Percentiles rank a stretch among this genome's conserved stretches.
These are phyloP conservation scores for Aureobasidium sp. DNA, from an alignment of 2,329 filamentous ascomycete species.

Conservation along the genomic window DNA sequence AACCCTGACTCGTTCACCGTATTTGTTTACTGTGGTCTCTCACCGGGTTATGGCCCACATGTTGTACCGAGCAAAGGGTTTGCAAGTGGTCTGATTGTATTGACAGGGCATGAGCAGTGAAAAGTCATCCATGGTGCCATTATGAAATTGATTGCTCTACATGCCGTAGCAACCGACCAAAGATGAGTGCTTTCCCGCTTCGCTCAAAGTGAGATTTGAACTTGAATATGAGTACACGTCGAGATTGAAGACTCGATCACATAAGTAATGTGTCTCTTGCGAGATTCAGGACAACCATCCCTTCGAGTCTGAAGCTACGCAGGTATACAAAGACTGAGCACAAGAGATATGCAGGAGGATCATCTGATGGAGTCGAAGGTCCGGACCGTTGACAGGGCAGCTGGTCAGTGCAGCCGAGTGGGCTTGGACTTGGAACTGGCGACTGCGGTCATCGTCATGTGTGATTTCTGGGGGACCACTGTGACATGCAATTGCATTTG, in stretches of 20 bases:
- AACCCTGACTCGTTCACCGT: not conserved
- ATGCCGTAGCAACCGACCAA: slow-evolving; percentile 3
- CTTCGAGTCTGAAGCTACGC: too few species aligned
- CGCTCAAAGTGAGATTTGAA: not conserved
- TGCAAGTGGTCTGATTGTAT: not conserved
- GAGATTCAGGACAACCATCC: too few species aligned
- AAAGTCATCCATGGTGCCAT: not conserved
- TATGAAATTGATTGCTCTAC: not conserved
- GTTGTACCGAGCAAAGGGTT: not conserved
- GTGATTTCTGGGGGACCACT: not conserved
- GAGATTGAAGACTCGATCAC: too few species aligned
- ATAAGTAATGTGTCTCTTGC: too few species aligned
- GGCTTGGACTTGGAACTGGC: not conserved
- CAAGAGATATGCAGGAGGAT: not conserved
- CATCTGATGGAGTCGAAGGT: not conserved
- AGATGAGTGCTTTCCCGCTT: not conserved
- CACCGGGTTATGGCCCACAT: not conserved
- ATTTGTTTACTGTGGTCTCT: not conserved
- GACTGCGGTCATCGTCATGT: not conserved
- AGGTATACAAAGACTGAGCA: too few species aligned
- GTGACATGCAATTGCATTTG: not conserved
- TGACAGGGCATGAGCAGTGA: too few species aligned
- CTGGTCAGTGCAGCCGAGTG: not conserved
- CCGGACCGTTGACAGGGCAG: not conserved
- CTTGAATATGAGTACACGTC: too few species aligned